Evolutionary conservation across 2,329 filamentous ascomycete species (phyloP).

Genomic region (Myriosclerotinia duriaeana): DNA sequence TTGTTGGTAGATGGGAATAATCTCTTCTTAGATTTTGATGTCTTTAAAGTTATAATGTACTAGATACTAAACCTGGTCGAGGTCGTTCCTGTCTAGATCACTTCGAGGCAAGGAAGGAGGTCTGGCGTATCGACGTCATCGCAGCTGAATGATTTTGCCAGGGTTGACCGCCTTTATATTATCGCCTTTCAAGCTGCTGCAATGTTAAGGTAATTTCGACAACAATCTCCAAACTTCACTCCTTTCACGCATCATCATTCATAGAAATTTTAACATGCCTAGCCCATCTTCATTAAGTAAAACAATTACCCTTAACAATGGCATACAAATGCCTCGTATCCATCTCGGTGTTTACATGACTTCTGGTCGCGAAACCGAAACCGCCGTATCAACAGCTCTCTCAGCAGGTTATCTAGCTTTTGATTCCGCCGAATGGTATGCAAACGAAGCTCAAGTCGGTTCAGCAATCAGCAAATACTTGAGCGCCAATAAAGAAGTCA

Average conservation of each 20-base stretch:
- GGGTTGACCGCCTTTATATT: conserved; percentile 5
- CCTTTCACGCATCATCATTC: neutral
- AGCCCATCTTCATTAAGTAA: conserved; percentile 11
- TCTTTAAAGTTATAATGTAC: neutral
- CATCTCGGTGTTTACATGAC: conserved; percentile 75
- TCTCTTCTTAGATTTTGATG: neutral
- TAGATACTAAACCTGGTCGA: neutral
- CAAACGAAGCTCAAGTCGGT: conserved; percentile 71
- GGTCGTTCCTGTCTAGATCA: neutral
- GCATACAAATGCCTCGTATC: conserved; percentile 64
- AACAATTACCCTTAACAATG: conserved; percentile 19
- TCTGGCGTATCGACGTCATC: conserved; percentile 10
- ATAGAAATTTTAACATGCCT: conserved; percentile 4
- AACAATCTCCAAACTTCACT: neutral
- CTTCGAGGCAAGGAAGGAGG: neutral
- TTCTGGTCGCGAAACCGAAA: conserved; percentile 57
- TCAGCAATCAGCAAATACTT: conserved; percentile 62
- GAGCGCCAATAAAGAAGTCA: conserved; percentile 51
- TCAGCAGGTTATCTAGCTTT: conserved; percentile 54
- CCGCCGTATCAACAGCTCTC: conserved; percentile 49
- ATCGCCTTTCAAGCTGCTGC: neutral
- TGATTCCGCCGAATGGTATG: conserved; percentile 56
- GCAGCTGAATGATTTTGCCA: conserved; percentile 2
- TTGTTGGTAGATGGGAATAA: neutral
- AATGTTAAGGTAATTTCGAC: neutral